Evolutionary conservation across 2,329 filamentous ascomycete species (phyloP).

Genomic region (Cladophialophora chaetospira): DNA sequence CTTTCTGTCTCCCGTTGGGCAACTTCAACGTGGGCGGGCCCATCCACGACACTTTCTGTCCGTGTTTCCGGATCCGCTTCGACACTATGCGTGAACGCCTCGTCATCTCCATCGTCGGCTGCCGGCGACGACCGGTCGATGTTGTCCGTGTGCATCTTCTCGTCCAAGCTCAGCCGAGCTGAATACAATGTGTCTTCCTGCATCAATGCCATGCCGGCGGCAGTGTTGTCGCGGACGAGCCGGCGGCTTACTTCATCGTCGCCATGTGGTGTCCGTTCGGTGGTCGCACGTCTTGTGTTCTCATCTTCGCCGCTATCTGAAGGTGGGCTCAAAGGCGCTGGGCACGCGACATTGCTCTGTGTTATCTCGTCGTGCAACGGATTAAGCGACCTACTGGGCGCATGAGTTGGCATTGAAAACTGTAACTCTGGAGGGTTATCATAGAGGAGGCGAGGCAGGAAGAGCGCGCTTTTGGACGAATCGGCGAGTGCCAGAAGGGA

Average conservation of each 20-base stretch:
- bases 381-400: constrained; percentile 21
- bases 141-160: constrained; percentile 15
- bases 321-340: constrained; percentile 28
- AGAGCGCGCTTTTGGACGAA: background rate
- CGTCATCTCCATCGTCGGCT: background rate
- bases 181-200: constrained; percentile 33
- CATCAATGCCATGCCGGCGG: constrained; percentile 31
- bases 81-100: constrained; percentile 5
- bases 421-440: constrained; percentile 24
- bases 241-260: constrained; percentile 17
- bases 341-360: constrained; percentile 23
- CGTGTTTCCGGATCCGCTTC: background rate
- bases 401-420: constrained; percentile 33
- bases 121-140: background rate
- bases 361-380: constrained; percentile 21
- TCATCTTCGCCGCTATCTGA: constrained; percentile 22
- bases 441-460: constrained; percentile 13
- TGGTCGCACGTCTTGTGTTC: constrained; percentile 2
- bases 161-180: constrained; percentile 10
- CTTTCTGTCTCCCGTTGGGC: background rate
- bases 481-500: background rate
- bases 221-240: constrained; percentile 29
- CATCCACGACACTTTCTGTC: background rate
- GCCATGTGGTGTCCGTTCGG: constrained; percentile 7
- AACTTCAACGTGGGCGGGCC: background rate